Percentiles rank a stretch among this genome's conserved stretches.
These are phyloP conservation scores for Gonapodya sp. DNA, from an alignment of 192 early-diverging fungal species.

Conservation along the genomic window DNA sequence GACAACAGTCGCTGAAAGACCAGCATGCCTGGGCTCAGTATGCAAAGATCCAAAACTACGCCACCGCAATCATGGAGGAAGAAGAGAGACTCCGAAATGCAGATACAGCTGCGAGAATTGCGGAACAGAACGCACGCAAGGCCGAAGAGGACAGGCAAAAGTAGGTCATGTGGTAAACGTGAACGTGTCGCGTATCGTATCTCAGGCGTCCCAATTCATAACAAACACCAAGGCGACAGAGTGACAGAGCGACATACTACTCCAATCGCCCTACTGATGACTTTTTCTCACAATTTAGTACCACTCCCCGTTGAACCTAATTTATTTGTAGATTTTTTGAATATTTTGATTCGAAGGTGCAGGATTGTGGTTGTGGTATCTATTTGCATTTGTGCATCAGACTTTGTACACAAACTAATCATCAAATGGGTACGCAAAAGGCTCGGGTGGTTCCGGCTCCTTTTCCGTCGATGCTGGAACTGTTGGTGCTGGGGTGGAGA, in stretches of 20 bases:
- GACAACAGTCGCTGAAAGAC: not conserved
- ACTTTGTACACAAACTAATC: slow-evolving; percentile 14
- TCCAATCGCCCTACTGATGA: not conserved
- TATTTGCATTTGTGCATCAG: not conserved
- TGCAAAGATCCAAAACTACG: not conserved
- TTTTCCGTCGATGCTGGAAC: slow-evolving; percentile 40
- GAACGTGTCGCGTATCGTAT: no score
- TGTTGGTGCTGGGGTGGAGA: slow-evolving; percentile 28
- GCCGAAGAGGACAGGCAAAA: not conserved
- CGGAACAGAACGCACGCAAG: not conserved
- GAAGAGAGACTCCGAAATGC: not conserved
- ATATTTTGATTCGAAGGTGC: not conserved
- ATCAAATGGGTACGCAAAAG: slow-evolving; percentile 77
- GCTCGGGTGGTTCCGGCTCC: slow-evolving; percentile 60
- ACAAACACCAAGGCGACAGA: not conserved
- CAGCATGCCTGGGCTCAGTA: not conserved
- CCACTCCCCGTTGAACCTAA: not conserved
- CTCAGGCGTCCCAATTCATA: no score
- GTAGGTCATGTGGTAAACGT: not conserved
- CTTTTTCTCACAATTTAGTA: not conserved
- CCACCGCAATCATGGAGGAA: not conserved
- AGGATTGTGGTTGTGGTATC: not conserved
- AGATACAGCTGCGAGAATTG: not conserved
- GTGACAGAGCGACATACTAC: not conserved
- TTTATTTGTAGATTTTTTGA: not conserved